Percentiles rank a stretch among this genome's conserved stretches.
Conservation (phyloP, 2,329 filamentous ascomycete species). For the Pseudogymnoascus sp. region DNA sequence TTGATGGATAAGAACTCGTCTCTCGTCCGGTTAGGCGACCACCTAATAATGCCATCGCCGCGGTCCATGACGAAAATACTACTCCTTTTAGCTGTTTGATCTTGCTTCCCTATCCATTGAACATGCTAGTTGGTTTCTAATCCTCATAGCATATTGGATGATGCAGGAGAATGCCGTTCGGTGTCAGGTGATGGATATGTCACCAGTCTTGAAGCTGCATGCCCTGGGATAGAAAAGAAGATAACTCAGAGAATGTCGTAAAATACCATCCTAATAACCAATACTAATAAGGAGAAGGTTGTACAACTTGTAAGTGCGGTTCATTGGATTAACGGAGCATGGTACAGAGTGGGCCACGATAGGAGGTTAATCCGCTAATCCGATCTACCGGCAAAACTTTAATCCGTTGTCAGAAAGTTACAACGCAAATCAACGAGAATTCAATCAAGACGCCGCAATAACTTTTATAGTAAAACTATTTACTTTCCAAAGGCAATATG, state of each 20-base stretch:
- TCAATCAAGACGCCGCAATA: not conserved
- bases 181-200: not conserved
- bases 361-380: slow-evolving; percentile 8
- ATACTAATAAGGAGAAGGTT: not conserved
- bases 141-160: not conserved
- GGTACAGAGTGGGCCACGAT: not conserved
- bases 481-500: slow-evolving; percentile 20
- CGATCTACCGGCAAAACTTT: not conserved
- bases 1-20: slow-evolving; percentile 60
- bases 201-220: not conserved
- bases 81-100: not conserved
- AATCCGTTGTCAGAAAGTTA: slow-evolving; percentile 11
- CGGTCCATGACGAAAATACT: slow-evolving; percentile 25
- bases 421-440: slow-evolving; percentile 5
- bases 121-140: not conserved
- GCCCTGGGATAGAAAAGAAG: not conserved
- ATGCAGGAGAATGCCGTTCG: not conserved
- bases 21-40: slow-evolving; percentile 52
- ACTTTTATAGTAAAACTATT: not conserved
- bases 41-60: slow-evolving; percentile 51
- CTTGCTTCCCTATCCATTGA: not conserved
- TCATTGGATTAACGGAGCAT: not conserved
- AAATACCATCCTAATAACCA: not conserved
- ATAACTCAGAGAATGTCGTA: not conserved
- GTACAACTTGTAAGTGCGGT: not conserved